Evolutionary conservation across 2,329 filamentous ascomycete species (phyloP).

Genomic region (Aspergillus nomiae): DNA sequence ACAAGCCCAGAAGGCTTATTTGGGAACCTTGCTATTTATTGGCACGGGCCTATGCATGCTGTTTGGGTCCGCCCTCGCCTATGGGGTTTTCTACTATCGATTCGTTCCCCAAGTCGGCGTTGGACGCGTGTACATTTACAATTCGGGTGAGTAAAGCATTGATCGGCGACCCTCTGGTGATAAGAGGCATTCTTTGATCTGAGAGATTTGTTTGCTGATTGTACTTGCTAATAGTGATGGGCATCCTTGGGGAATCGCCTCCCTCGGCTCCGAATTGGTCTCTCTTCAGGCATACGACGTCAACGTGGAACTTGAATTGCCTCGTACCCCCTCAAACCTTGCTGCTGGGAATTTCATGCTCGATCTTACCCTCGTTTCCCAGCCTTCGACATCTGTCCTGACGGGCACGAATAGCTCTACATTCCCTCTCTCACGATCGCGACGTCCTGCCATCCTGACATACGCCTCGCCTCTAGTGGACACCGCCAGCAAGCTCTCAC

Average conservation of each 20-base stretch:
- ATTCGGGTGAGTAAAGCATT: slow-evolving; percentile 55
- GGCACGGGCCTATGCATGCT: slow-evolving; percentile 58
- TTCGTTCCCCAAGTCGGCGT: slow-evolving; percentile 69
- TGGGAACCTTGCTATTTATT: slow-evolving; percentile 60
- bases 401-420: slow-evolving; percentile 33
- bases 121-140: slow-evolving; percentile 65
- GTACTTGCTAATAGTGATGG: slow-evolving; percentile 37
- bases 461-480: slow-evolving; percentile 74
- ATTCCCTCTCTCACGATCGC: slow-evolving; percentile 61
- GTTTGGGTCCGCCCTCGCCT: slow-evolving; percentile 60
- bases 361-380: slow-evolving; percentile 68
- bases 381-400: slow-evolving; percentile 38
- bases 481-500: slow-evolving; percentile 60
- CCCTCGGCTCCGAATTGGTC: slow-evolving; percentile 59
- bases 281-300: slow-evolving; percentile 83
- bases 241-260: slow-evolving; percentile 56
- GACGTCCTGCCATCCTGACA: slow-evolving; percentile 75
- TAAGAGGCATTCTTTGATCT: not conserved
- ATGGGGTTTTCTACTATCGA: slow-evolving; percentile 67
- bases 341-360: slow-evolving; percentile 93
- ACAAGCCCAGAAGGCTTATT: slow-evolving; percentile 64
- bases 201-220: not conserved
- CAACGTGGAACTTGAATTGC: slow-evolving; percentile 71
- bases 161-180: not conserved
- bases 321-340: slow-evolving; percentile 74